Conservation (phyloP, 2,329 filamentous ascomycete species). For the Pestalotiopsis sp. region DNA sequence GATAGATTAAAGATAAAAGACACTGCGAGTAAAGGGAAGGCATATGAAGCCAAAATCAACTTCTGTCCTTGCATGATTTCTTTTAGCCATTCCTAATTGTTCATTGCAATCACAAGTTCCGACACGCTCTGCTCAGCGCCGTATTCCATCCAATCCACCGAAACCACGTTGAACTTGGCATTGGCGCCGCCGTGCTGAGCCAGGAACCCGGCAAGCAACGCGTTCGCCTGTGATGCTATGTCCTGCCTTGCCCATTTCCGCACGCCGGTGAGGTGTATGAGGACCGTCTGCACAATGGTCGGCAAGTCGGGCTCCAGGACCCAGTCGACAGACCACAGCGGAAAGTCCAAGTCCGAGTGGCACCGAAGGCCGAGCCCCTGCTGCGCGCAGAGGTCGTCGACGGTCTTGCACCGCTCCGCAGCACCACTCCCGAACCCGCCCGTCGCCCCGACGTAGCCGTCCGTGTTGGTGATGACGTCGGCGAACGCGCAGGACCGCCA, state of each 20-base stretch:
- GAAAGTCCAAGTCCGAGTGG: not conserved
- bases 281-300: not conserved
- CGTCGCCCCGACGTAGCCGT: not conserved
- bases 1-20: too few relatives aligned
- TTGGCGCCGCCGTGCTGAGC: not conserved
- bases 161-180: not conserved
- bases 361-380: not conserved
- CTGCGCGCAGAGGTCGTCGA: not conserved
- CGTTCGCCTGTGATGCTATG: not conserved
- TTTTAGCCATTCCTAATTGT: not conserved
- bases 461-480: not conserved
- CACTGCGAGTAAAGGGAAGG: not conserved
- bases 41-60: not conserved
- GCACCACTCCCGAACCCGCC: not conserved
- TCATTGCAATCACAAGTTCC: not conserved
- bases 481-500: not conserved
- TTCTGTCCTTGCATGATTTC: not conserved
- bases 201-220: not conserved
- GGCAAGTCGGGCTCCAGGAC: not conserved
- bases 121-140: not conserved
- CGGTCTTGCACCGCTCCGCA: not conserved
- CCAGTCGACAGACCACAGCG: not conserved
- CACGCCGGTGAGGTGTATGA: not conserved
- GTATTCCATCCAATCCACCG: not conserved
- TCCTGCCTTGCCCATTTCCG: not conserved